Evolutionary conservation across 2,329 filamentous ascomycete genomes (phyloP).

Genomic region (Penicillium brevicompactum): DNA sequence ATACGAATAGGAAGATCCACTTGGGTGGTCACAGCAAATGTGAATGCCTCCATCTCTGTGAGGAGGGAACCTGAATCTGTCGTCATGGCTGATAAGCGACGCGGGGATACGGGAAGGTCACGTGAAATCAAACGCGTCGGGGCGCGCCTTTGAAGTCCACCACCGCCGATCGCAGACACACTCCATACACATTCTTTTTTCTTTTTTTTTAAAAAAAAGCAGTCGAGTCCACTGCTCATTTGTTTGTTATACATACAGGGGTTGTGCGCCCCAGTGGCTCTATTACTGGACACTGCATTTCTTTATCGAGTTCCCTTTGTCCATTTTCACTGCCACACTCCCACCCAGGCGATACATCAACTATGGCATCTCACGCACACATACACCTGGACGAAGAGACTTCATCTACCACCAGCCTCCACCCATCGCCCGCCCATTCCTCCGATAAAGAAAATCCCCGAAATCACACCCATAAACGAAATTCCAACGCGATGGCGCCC

Average conservation of each 20-base stretch:
- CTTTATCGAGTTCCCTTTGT: constrained; percentile 7
- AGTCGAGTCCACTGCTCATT: background rate
- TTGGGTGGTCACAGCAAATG: constrained; percentile 86
- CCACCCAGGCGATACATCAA: constrained; percentile 21
- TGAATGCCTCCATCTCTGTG: constrained; percentile 82
- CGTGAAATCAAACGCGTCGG: constrained; percentile 15
- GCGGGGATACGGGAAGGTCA: constrained; percentile 5
- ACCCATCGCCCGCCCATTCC: constrained; percentile 36
- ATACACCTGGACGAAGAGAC: constrained; percentile 18
- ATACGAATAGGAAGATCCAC: constrained; percentile 71
- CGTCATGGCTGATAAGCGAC: constrained; percentile 13
- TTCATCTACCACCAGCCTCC: constrained; percentile 16
- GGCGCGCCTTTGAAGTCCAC: background rate
- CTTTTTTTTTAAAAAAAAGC: background rate
- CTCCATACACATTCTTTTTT: background rate
- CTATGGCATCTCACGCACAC: constrained; percentile 30
- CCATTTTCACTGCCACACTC: constrained; percentile 8
- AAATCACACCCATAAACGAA: constrained; percentile 45
- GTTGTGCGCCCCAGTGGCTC: no score
- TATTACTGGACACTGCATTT: background rate
- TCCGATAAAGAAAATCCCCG: constrained; percentile 55
- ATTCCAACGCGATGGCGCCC: constrained; percentile 9
- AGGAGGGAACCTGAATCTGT: background rate
- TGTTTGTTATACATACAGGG: background rate
- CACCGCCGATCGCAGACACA: background rate